Evolutionary conservation across 1,284 basidiomycete genomes (phyloP).

Genomic region (Cystobasidium pallidum): DNA sequence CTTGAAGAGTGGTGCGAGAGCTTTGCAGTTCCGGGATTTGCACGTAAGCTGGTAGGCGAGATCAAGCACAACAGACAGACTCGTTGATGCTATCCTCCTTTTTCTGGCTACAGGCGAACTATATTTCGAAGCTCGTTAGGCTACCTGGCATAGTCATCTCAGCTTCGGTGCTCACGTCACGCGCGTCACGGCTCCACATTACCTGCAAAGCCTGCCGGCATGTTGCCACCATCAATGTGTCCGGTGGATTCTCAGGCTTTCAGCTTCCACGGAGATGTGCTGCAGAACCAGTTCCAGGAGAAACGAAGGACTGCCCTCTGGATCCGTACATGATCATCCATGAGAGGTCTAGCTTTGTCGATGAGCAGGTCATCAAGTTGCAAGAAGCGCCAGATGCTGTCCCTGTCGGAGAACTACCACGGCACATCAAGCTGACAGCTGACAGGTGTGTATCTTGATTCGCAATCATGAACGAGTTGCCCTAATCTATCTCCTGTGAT

Average conservation of each 20-base stretch:
- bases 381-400: conserved; percentile 99
- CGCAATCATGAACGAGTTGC: not conserved
- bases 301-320: conserved; percentile 88
- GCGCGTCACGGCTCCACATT: conserved; percentile 87
- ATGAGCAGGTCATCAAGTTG: conserved; percentile 94
- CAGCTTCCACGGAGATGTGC: conserved; percentile 84
- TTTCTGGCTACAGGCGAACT: conserved; percentile 69
- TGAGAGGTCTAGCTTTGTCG: conserved; percentile 90
- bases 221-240: conserved; percentile 77
- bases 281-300: conserved; percentile 63
- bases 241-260: conserved; percentile 82
- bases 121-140: conserved; percentile 92
- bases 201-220: conserved; percentile 90
- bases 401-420: conserved; percentile 94
- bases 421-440: conserved; percentile 90
- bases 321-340: conserved; percentile 97
- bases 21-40: conserved; percentile 91
- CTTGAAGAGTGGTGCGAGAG: conserved; percentile 82
- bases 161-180: conserved; percentile 87
- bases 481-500: not conserved
- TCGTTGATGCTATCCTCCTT: not conserved
- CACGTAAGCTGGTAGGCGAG: conserved; percentile 60
- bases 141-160: conserved; percentile 98
- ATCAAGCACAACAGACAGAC: not conserved
- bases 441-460: conserved; percentile 64